phyloP scores from a whole-genome alignment of 306 rosid species.

The Rubus parviflorus region DNA sequence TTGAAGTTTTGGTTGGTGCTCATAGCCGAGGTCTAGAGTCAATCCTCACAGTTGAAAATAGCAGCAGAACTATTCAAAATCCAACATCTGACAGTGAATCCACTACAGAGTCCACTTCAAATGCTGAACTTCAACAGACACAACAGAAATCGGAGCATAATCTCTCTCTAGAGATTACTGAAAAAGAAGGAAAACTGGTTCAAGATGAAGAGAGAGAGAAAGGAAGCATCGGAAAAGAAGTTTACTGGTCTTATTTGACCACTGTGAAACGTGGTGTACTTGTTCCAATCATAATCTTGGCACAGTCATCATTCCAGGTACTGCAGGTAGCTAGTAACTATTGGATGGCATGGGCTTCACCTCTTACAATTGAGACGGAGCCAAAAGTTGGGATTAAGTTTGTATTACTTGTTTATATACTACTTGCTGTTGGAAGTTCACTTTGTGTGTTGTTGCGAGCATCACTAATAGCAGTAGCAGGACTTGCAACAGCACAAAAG shows the following conservation, averaged over 20 bases:
- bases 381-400: constrained; percentile 50
- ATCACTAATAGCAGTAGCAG: constrained; percentile 53
- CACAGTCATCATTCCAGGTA: constrained; percentile 80
- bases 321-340: constrained; percentile 90
- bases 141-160: constrained; percentile 55
- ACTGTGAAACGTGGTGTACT: constrained; percentile 65
- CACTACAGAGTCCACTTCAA: constrained; percentile 36
- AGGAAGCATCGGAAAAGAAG: constrained; percentile 89
- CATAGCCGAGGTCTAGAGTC: constrained; percentile 86
- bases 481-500: constrained; percentile 75
- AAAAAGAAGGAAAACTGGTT: constrained; percentile 68
- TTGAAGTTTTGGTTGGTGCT: constrained; percentile 89
- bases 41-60: constrained; percentile 60
- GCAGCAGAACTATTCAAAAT: constrained; percentile 44
- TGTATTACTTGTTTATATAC: constrained; percentile 57
- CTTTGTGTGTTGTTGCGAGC: constrained; percentile 66
- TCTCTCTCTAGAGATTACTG: constrained; percentile 53
- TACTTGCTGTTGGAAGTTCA: constrained; percentile 71
- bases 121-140: constrained; percentile 31
- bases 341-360: constrained; percentile 99
- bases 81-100: constrained; percentile 44
- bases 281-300: constrained; percentile 75
- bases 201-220: constrained; percentile 95
- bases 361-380: constrained; percentile 55
- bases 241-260: constrained; percentile 80